Conservation (phyloP, 2,329 filamentous ascomycete species). For the Calonectria hawksworthii region DNA sequence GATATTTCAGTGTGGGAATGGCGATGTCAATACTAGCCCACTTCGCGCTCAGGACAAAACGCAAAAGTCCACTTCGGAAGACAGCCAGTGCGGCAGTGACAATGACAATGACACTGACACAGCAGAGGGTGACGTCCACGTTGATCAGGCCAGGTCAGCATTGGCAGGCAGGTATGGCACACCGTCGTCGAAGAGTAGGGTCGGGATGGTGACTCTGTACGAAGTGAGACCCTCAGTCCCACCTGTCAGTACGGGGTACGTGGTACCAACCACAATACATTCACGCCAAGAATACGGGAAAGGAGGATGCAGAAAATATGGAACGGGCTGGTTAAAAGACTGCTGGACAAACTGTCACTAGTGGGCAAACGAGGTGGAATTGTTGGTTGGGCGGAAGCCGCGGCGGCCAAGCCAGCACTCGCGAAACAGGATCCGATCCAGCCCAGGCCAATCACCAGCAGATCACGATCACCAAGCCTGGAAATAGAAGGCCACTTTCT, state of each 20-base stretch:
- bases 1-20: slow-evolving; percentile 30
- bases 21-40: slow-evolving; percentile 27
- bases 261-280: not conserved
- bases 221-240: slow-evolving; percentile 13
- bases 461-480: slow-evolving; percentile 9
- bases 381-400: slow-evolving; percentile 14
- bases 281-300: not conserved
- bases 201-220: slow-evolving; percentile 15
- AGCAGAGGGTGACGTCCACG: not conserved
- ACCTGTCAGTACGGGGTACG: slow-evolving; percentile 10
- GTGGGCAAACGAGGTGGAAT: not conserved
- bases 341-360: slow-evolving; percentile 1
- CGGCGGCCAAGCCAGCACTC: slow-evolving; percentile 3
- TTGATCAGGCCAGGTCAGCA: slow-evolving; percentile 22
- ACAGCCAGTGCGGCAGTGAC: not conserved
- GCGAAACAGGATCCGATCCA: slow-evolving; percentile 21
- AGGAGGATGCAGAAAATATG: slow-evolving; percentile 7
- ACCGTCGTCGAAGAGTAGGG: slow-evolving; percentile 15
- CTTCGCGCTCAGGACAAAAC: not conserved
- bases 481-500: slow-evolving; percentile 15
- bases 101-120: slow-evolving; percentile 7
- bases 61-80: not conserved
- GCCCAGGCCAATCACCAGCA: slow-evolving; percentile 11
- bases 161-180: slow-evolving; percentile 8
- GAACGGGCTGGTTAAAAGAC: not conserved